Conservation (phyloP, 352 stramenopile genomes). For the Phytophthora syringae region DNA sequence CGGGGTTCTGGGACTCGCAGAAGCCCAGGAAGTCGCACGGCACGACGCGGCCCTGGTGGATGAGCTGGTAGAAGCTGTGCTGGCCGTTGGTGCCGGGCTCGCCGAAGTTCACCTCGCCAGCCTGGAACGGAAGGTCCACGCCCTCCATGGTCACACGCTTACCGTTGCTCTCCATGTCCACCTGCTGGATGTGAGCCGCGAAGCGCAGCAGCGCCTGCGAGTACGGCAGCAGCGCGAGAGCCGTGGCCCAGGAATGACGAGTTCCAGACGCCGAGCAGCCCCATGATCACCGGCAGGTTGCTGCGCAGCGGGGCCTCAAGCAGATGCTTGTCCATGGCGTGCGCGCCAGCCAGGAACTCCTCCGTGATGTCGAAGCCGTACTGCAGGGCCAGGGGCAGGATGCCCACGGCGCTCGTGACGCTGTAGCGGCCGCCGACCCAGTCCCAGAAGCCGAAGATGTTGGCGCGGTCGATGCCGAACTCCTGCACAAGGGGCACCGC, state of each 20-base stretch:
- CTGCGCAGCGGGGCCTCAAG: constrained; percentile 90
- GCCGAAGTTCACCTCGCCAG: constrained; percentile 97
- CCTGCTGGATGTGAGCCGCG: constrained; percentile 97
- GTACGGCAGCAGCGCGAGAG: constrained; percentile 93
- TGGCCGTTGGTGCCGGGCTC: constrained; percentile 98
- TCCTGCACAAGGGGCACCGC: constrained; percentile 82
- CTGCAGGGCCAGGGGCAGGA: constrained; percentile 96
- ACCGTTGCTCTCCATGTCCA: constrained; percentile 99
- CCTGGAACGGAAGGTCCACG: constrained; percentile 92
- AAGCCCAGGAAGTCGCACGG: constrained; percentile 99
- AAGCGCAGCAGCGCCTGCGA: constrained; percentile 95
- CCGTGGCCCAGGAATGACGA: constrained; percentile 97
- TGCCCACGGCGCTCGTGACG: constrained; percentile 97
- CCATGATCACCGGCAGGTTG: constrained; percentile 98
- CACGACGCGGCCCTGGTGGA: constrained; percentile 98
- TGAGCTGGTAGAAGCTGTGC: constrained; percentile 99
- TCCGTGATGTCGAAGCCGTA: constrained; percentile 94
- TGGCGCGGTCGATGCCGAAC: constrained; percentile 95
- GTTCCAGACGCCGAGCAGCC: constrained; percentile 98
- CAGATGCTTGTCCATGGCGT: constrained; percentile 98
- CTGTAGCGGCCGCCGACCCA: constrained; percentile 98
- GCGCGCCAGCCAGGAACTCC: constrained; percentile 95
- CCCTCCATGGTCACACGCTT: constrained; percentile 97
- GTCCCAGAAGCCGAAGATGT: constrained; percentile 99
- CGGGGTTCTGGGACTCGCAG: constrained; percentile 93